Conservation (phyloP, 2,329 filamentous ascomycete genomes). For the Phyllosticta citriasiana region DNA sequence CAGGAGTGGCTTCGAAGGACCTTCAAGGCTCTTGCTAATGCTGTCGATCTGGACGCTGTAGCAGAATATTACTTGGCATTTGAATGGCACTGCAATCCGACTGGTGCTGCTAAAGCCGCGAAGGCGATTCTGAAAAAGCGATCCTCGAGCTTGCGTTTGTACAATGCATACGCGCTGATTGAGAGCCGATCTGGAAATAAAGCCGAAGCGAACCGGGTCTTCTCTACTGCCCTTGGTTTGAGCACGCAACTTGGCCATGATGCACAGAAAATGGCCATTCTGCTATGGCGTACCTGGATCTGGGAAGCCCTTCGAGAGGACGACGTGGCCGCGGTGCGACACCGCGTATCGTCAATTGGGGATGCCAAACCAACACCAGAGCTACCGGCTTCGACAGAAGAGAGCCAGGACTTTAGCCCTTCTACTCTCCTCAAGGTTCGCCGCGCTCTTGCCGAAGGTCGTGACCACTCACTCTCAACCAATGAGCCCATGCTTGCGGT, state of each 20-base stretch:
- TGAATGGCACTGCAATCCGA: conserved; percentile 47
- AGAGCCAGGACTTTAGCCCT: conserved; percentile 3
- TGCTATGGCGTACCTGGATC: conserved; percentile 53
- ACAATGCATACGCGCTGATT: conserved; percentile 68
- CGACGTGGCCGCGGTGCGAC: conserved; percentile 24
- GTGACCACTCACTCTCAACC: conserved; percentile 47
- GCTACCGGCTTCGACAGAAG: background rate
- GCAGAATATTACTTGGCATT: conserved; percentile 63
- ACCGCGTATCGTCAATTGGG: conserved; percentile 23
- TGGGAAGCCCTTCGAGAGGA: conserved; percentile 54
- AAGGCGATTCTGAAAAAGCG: conserved; percentile 63
- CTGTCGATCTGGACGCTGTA: conserved; percentile 37
- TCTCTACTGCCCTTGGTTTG: conserved; percentile 57
- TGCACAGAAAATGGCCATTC: conserved; percentile 28
- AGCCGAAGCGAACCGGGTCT: conserved; percentile 52
- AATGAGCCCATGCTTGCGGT: conserved; percentile 34
- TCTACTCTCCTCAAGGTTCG: conserved; percentile 15
- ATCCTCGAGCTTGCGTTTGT: conserved; percentile 55
- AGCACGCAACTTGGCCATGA: conserved; percentile 29
- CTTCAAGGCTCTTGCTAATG: conserved; percentile 48
- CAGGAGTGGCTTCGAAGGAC: conserved; percentile 41
- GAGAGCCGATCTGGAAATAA: conserved; percentile 51
- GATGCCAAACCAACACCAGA: conserved; percentile 12
- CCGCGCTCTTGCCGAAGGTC: conserved; percentile 38
- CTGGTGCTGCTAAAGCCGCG: conserved; percentile 55